phyloP scores from a whole-genome alignment of 768 basidiomycete species.

The Boletus fagicola region DNA sequence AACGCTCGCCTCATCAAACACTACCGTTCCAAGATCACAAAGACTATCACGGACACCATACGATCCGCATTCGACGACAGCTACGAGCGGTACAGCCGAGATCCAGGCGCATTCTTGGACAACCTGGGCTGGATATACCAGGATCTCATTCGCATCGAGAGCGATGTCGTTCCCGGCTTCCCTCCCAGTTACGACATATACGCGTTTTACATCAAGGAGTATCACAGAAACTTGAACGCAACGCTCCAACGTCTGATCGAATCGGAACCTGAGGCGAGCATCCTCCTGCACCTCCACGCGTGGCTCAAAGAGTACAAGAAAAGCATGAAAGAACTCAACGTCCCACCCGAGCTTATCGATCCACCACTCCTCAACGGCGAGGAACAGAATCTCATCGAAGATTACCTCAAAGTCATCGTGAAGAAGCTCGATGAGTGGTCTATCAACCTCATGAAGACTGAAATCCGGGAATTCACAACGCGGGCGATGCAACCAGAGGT shows the following conservation, averaged over 20 bases:
- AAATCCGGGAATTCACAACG: slow-evolving; percentile 78
- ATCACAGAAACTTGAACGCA: slow-evolving; percentile 81
- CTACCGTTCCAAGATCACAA: slow-evolving; percentile 86
- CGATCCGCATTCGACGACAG: slow-evolving; percentile 66
- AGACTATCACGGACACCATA: slow-evolving; percentile 76
- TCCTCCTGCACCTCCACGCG: slow-evolving; percentile 79
- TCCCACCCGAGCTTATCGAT: slow-evolving; percentile 76
- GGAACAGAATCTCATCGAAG: slow-evolving; percentile 90
- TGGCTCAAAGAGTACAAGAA: slow-evolving; percentile 97
- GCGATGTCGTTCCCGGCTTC: slow-evolving; percentile 87
- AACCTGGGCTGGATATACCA: slow-evolving; percentile 89
- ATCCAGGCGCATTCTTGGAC: slow-evolving; percentile 74
- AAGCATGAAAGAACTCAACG: slow-evolving; percentile 90
- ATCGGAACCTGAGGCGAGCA: slow-evolving; percentile 83
- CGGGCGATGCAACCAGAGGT: slow-evolving; percentile 85
- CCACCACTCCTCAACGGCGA: slow-evolving; percentile 94
- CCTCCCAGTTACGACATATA: slow-evolving; percentile 91
- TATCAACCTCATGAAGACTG: slow-evolving; percentile 87
- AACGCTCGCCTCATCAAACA: slow-evolving; percentile 92
- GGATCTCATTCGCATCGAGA: slow-evolving; percentile 90
- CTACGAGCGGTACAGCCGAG: slow-evolving; percentile 56
- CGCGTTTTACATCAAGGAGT: slow-evolving; percentile 77
- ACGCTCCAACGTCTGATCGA: slow-evolving; percentile 68
- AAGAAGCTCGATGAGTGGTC: slow-evolving; percentile 98
- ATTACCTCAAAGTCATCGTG: slow-evolving; percentile 91